Evolutionary conservation across 371 early-diverging fungal genomes (phyloP).

Genomic region (Dinochytrium kinnereticum): DNA sequence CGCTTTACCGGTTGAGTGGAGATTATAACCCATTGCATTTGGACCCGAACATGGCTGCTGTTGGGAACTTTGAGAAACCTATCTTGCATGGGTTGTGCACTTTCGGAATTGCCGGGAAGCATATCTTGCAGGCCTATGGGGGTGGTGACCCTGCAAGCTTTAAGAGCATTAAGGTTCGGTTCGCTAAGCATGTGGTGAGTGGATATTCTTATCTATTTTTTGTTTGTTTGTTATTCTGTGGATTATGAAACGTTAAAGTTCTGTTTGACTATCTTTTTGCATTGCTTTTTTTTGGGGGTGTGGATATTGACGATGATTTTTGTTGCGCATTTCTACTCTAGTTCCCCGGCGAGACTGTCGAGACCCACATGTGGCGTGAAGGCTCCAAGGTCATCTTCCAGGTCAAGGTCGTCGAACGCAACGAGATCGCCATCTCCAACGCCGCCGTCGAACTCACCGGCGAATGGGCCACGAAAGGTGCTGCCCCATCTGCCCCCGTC

Average conservation of each 20-base stretch:
- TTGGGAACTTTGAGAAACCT: slow-evolving; percentile 95
- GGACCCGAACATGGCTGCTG: slow-evolving; percentile 91
- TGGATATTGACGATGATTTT: no score
- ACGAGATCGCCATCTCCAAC: slow-evolving; percentile 82
- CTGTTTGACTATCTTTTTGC: no score
- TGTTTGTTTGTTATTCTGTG: no score
- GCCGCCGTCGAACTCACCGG: slow-evolving; percentile 80
- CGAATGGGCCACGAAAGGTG: slow-evolving; percentile 24
- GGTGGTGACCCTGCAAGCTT: slow-evolving; percentile 72
- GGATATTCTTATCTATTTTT: background rate
- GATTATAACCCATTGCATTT: slow-evolving; percentile 85
- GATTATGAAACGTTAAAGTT: no score
- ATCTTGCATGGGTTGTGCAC: slow-evolving; percentile 96
- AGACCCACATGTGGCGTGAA: slow-evolving; percentile 95
- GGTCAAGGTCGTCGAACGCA: slow-evolving; percentile 89
- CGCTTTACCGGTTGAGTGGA: slow-evolving; percentile 83
- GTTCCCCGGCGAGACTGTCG: slow-evolving; percentile 95
- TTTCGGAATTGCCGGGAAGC: slow-evolving; percentile 90
- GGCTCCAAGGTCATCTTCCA: slow-evolving; percentile 88
- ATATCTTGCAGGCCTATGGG: slow-evolving; percentile 78
- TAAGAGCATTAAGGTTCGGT: slow-evolving; percentile 77
- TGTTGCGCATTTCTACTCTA: no score
- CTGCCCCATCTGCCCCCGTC: slow-evolving; percentile 25
- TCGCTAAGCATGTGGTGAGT: slow-evolving; percentile 39
- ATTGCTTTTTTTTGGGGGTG: no score